phyloP scores from a whole-genome alignment of 1,284 basidiomycete species.

The Marasmius sp. region DNA sequence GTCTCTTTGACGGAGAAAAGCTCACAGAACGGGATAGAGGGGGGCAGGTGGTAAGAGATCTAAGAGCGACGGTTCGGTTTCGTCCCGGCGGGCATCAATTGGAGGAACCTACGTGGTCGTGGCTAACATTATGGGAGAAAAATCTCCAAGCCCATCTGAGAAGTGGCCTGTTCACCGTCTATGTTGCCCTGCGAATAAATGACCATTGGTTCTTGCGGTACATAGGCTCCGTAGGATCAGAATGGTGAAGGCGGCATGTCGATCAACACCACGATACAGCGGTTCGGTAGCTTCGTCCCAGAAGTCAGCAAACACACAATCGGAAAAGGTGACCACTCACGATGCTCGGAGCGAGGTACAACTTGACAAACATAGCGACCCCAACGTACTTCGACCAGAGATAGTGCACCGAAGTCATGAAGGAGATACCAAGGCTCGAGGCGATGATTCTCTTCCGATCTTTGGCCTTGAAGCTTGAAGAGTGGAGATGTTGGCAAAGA shows the following conservation, averaged over 20 bases:
- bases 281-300: slow-evolving; percentile 19
- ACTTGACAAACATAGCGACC: slow-evolving; percentile 23
- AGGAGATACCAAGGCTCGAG: slow-evolving; percentile 53
- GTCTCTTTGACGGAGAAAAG: slow-evolving; percentile 9
- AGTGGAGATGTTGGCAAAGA: slow-evolving; percentile 35
- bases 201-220: slow-evolving; percentile 57
- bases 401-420: slow-evolving; percentile 43
- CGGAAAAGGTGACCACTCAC: slow-evolving; percentile 24
- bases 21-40: slow-evolving; percentile 51
- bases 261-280: slow-evolving; percentile 52
- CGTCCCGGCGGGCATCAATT: not conserved
- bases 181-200: slow-evolving; percentile 49
- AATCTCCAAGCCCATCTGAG: slow-evolving; percentile 54
- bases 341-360: slow-evolving; percentile 42
- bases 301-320: not conserved
- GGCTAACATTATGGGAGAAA: slow-evolving; percentile 54
- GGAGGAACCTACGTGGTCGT: slow-evolving; percentile 43
- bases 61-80: not conserved
- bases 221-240: slow-evolving; percentile 48
- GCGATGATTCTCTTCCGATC: slow-evolving; percentile 50
- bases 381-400: slow-evolving; percentile 25
- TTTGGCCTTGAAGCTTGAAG: slow-evolving; percentile 46
- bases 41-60: slow-evolving; percentile 40
- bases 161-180: slow-evolving; percentile 48
- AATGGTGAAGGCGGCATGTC: slow-evolving; percentile 57